Percentiles rank a stretch among this genome's conserved stretches.
Conservation (phyloP, 2,329 filamentous ascomycete species). For the Rutstroemia sp. region DNA sequence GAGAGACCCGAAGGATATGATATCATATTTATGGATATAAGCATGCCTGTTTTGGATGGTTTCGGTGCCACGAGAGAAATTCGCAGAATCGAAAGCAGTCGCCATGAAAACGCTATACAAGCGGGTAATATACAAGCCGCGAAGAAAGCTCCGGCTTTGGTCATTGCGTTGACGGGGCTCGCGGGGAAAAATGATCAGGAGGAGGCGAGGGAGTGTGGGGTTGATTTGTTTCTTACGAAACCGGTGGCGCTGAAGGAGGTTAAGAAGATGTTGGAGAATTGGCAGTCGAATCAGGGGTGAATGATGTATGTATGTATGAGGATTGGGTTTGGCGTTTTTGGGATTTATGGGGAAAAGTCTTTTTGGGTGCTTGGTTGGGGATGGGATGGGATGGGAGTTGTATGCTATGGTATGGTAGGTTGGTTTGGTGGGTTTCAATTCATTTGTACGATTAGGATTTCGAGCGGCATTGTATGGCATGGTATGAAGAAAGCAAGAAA, state of each 20-base stretch:
- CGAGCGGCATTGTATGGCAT: too few relatives aligned
- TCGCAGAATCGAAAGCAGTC: conserved; percentile 36
- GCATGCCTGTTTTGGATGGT: conserved; percentile 48
- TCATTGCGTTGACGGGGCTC: conserved; percentile 34
- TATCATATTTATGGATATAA: conserved; percentile 43
- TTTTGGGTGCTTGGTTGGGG: too few relatives aligned
- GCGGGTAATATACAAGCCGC: conserved; percentile 15
- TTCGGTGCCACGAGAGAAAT: conserved; percentile 42
- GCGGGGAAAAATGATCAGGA: conserved; percentile 30
- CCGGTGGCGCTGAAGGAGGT: conserved; percentile 36
- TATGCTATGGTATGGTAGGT: too few relatives aligned
- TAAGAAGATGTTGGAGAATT: conserved; percentile 32
- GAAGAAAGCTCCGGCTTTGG: conserved; percentile 24
- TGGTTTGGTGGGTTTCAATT: too few relatives aligned
- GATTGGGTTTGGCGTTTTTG: not conserved
- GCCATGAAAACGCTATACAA: conserved; percentile 10
- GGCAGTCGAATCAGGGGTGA: conserved; percentile 27
- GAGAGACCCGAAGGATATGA: conserved; percentile 31
- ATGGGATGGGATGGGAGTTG: too few relatives aligned
- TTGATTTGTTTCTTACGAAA: conserved; percentile 34
- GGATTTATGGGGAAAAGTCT: too few relatives aligned
- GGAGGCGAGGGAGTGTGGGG: conserved; percentile 30
- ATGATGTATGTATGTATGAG: not conserved
- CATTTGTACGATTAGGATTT: too few relatives aligned
- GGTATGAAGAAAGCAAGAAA: too few relatives aligned